phyloP scores from a whole-genome alignment of 257 asterid genomes.

The Rhazya stricta region DNA sequence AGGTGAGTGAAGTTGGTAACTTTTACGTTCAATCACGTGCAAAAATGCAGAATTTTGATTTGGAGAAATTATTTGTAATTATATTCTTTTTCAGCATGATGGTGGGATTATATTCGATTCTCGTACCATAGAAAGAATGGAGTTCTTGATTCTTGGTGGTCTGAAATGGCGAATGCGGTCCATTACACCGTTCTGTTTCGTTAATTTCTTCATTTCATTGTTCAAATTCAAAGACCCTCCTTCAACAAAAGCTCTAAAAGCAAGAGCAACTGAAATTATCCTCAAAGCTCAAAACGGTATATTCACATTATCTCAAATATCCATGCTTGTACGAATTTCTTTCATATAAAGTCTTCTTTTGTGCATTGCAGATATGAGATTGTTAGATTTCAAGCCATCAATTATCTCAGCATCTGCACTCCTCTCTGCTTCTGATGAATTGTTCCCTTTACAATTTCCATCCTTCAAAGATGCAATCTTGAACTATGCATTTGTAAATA shows the following conservation, averaged over 20 bases:
- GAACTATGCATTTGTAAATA: slow-evolving; percentile 42
- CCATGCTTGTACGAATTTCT: neutral
- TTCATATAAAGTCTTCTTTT: neutral
- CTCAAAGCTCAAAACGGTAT: slow-evolving; percentile 55
- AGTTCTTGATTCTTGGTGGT: slow-evolving; percentile 56
- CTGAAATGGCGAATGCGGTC: slow-evolving; percentile 78
- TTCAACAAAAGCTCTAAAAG: slow-evolving; percentile 38
- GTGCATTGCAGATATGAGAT: slow-evolving; percentile 36
- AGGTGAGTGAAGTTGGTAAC: slow-evolving; percentile 25
- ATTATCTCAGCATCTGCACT: slow-evolving; percentile 60
- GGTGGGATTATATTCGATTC: slow-evolving; percentile 35
- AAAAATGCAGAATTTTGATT: neutral
- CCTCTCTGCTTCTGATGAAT: slow-evolving; percentile 41
- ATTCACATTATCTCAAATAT: neutral
- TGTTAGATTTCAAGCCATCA: slow-evolving; percentile 61
- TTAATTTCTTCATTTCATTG: slow-evolving; percentile 39
- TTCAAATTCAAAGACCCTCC: slow-evolving; percentile 35
- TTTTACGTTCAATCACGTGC: neutral
- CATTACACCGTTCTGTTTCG: slow-evolving; percentile 49
- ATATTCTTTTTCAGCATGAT: slow-evolving; percentile 22
- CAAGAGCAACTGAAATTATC: slow-evolving; percentile 46
- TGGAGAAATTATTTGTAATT: neutral
- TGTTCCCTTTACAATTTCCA: slow-evolving; percentile 47
- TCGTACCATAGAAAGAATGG: slow-evolving; percentile 47
- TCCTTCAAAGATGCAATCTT: slow-evolving; percentile 34